These are phyloP conservation scores for Aspergillus sojae DNA, from an alignment of 2,329 filamentous ascomycete genomes.

Conservation along the genomic window DNA sequence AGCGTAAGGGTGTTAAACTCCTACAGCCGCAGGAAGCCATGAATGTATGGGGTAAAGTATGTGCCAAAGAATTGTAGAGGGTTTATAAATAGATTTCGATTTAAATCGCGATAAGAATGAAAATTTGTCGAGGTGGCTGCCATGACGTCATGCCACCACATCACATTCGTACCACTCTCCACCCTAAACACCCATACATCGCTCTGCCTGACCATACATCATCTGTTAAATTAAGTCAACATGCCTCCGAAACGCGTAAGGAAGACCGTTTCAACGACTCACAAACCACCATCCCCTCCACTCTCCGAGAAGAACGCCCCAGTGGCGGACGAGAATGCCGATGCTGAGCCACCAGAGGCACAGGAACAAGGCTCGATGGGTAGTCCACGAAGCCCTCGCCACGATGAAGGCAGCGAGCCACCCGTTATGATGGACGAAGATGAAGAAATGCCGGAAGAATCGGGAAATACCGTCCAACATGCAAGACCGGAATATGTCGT, in stretches of 20 bases:
- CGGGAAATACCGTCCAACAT: constrained; percentile 10
- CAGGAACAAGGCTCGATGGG: neutral
- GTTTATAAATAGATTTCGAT: neutral
- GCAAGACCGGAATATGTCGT: constrained; percentile 5
- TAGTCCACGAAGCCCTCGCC: neutral
- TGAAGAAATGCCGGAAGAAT: constrained; percentile 24
- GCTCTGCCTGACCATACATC: neutral
- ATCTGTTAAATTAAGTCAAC: neutral
- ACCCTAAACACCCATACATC: neutral
- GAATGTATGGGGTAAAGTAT: neutral
- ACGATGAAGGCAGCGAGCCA: neutral
- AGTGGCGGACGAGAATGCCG: neutral
- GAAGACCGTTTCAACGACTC: constrained; percentile 2
- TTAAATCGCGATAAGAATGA: neutral
- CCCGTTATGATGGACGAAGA: constrained; percentile 21
- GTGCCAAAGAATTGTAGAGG: neutral
- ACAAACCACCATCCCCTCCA: constrained; percentile 14
- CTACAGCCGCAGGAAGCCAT: neutral
- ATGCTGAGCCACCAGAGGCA: neutral
- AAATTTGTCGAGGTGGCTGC: neutral
- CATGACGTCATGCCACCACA: neutral
- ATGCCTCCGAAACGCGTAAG: constrained; percentile 11
- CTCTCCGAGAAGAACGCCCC: constrained; percentile 14
- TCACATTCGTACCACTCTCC: constrained; percentile 3
- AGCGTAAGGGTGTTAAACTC: neutral